Conservation (phyloP, 257 asterid species). For the Solanum paucissectum region DNA sequence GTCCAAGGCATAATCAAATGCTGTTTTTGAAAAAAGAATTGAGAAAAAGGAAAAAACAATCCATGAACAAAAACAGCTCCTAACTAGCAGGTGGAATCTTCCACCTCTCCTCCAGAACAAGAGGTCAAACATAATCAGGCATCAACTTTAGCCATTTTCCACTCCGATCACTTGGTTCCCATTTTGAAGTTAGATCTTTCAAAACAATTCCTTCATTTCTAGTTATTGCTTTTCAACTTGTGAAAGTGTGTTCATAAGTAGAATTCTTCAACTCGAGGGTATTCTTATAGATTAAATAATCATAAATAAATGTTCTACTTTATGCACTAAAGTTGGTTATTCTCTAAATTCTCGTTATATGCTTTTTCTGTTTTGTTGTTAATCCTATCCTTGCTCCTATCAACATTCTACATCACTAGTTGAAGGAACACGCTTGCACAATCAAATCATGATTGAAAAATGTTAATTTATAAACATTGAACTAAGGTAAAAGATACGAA, state of each 20-base stretch:
- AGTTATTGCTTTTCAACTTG: background rate
- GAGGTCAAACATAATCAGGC: constrained; percentile 67
- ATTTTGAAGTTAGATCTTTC: too few relatives aligned
- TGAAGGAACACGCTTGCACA: background rate
- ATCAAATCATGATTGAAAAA: background rate
- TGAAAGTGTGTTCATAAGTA: background rate
- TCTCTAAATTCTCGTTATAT: background rate
- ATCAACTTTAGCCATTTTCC: constrained; percentile 94
- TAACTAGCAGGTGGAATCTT: constrained; percentile 3
- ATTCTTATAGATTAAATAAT: background rate
- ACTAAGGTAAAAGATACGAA: too few relatives aligned
- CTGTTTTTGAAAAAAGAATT: background rate
- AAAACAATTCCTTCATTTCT: background rate
- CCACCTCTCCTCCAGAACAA: constrained; percentile 63
- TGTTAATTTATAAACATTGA: too few relatives aligned
- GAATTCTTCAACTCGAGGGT: too few relatives aligned
- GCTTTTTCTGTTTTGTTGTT: background rate
- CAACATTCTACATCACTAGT: background rate
- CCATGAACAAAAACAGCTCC: background rate
- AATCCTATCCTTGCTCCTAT: background rate
- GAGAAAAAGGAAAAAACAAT: background rate
- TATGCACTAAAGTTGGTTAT: background rate
- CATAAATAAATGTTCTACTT: background rate
- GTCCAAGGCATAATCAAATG: background rate
- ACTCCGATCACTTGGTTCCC: constrained; percentile 75